Evolutionary conservation across 176 grass and related monocot species (phyloP), one percentile per base, ranked within the genome.

Genomic region (Phoenix dactylifera): DNA sequence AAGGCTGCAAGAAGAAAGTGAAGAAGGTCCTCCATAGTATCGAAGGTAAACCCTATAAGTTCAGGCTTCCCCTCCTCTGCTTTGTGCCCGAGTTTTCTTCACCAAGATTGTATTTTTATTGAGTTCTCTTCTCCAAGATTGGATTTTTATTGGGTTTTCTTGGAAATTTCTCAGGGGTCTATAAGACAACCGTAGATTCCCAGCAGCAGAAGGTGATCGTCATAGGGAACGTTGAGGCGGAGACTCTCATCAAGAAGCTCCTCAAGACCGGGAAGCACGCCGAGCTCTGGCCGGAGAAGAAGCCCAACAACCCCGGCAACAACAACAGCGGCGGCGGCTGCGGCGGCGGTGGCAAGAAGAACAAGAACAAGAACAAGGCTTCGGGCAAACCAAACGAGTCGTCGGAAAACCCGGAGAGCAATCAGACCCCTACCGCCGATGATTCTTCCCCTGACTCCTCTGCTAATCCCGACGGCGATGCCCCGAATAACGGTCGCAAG

Each of bases 1-100:
- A 97, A 78, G 92, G 92, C 7, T 97, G 92, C 80, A 97, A 91
- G 84, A 97, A 73, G 76, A 87, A 97, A 67, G 92, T 97, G 54
- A 97, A 91, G 83, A 97, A 75, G 80, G 92, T 88, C 35, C 87
- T 97, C 3, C 92, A 91, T 14, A 80, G 72, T 78, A 85, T 97
- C 61, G 92, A 97, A 91, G 91, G 91, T 96, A 77, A 44, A 12
- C 35, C 35, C 10, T 44, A 9, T 44, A 2, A 44, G 35, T 58
- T 60, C 22, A 48, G 20, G 63, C 50, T 63, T 20, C 58, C 58
- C 22, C 29, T 14, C n/a, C 32, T 63, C 15, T 30, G 51, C 18
- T 4, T 61, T 22, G 2, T 57, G 7, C 2, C 12, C 10, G 17
- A 18, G 9, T 32, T 49, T 17, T 4, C 4, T n/a, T 1, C 24